Evolutionary conservation across 148 eudicot species (phyloP).

Genomic region (Rhododendron williamsianum): DNA sequence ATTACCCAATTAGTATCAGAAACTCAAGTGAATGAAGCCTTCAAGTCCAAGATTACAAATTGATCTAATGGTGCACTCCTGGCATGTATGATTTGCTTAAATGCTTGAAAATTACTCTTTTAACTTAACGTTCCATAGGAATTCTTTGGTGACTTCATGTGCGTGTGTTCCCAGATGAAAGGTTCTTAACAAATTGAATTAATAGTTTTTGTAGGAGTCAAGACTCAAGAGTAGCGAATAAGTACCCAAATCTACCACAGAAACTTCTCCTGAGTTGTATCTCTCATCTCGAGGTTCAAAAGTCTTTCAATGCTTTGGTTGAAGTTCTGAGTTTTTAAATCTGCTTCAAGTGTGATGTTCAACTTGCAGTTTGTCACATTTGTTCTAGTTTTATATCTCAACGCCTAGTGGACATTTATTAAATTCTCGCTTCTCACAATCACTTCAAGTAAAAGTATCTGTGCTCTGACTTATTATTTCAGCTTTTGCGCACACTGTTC

Average conservation of each 20-base stretch:
- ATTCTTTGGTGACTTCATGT: background rate
- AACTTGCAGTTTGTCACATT: background rate
- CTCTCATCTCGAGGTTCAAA: background rate
- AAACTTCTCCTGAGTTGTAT: background rate
- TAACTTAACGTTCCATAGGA: background rate
- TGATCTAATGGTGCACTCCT: background rate
- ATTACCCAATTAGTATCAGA: background rate
- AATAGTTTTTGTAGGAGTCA: background rate
- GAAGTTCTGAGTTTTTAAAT: background rate
- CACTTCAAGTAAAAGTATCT: background rate
- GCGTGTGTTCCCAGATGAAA: background rate
- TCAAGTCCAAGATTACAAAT: background rate
- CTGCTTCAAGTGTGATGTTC: background rate
- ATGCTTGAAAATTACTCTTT: background rate
- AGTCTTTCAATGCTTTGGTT: background rate
- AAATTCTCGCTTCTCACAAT: background rate
- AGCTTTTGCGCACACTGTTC: background rate
- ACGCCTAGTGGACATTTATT: background rate
- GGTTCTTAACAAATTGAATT: background rate
- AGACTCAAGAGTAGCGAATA: background rate
- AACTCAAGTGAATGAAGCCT: background rate
- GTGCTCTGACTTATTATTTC: background rate
- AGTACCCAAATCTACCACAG: background rate
- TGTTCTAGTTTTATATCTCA: background rate
- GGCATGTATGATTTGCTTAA: background rate